Evolutionary conservation across 352 stramenopile species (phyloP).

Genomic region (Nothophytophthora sp.): DNA sequence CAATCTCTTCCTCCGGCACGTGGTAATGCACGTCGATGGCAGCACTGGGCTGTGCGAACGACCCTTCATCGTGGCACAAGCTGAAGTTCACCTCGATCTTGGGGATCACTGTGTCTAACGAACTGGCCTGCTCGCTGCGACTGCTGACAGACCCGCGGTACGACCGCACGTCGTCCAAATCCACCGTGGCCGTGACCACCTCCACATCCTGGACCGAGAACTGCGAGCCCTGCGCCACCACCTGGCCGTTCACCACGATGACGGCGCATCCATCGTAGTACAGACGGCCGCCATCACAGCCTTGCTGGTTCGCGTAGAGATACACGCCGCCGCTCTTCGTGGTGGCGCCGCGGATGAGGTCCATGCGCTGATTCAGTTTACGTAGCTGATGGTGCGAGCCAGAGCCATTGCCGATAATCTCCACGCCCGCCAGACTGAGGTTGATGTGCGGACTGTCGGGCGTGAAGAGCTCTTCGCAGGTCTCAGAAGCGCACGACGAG

Average conservation of each 20-base stretch:
- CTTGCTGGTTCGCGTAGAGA: constrained; percentile 98
- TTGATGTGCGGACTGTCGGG: constrained; percentile 95
- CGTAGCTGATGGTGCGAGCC: constrained; percentile 97
- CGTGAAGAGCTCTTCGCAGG: constrained; percentile 99
- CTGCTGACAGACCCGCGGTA: constrained; percentile 94
- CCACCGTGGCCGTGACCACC: constrained; percentile 96
- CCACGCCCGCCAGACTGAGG: constrained; percentile 92
- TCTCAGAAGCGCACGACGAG: constrained; percentile 92
- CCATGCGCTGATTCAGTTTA: constrained; percentile 92
- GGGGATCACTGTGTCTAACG: constrained; percentile 61
- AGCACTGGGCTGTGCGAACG: constrained; percentile 36
- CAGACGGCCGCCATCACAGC: constrained; percentile 95
- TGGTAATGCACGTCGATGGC: constrained; percentile 81
- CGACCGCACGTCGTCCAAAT: constrained; percentile 97
- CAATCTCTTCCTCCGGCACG: constrained; percentile 97
- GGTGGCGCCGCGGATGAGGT: constrained; percentile 91
- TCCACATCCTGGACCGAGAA: constrained; percentile 98
- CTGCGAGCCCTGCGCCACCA: constrained; percentile 96
- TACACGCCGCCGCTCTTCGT: constrained; percentile 98
- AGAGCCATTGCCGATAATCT: constrained; percentile 98
- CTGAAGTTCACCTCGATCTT: constrained; percentile 79
- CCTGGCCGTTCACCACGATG: constrained; percentile 97
- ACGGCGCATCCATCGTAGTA: constrained; percentile 98
- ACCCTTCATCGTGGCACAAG: constrained; percentile 67
- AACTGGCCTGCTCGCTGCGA: constrained; percentile 94